Percentiles rank a stretch among this genome's conserved stretches.
Evolutionary conservation across 768 basidiomycete genomes (phyloP).

Genomic region (Boletus subcaerulescens): DNA sequence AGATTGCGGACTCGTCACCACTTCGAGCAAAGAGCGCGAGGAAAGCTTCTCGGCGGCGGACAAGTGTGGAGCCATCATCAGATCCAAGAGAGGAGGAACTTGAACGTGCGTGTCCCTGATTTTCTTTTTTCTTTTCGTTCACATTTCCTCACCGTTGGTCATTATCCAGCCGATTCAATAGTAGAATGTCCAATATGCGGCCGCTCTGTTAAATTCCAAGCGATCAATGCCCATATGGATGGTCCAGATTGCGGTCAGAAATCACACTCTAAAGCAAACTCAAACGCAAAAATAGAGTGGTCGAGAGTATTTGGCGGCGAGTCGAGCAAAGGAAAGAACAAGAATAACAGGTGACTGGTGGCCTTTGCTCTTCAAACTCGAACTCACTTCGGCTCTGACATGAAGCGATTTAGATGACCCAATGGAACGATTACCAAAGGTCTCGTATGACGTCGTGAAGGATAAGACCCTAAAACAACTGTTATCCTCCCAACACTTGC

Average conservation of each 20-base stretch:
- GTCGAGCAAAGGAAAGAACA: constrained; percentile 42
- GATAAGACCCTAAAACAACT: constrained; percentile 58
- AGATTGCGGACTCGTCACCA: constrained; percentile 22
- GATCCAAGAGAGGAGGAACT: constrained; percentile 33
- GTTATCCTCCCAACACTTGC: constrained; percentile 48
- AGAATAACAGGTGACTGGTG: constrained; percentile 27
- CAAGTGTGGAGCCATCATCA: constrained; percentile 26
- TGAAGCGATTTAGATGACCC: constrained; percentile 33
- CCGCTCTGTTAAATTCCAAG: constrained; percentile 40
- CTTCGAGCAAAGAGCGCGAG: constrained; percentile 19
- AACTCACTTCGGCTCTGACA: constrained; percentile 18
- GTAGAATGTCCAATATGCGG: constrained; percentile 66
- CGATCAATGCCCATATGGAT: constrained; percentile 68
- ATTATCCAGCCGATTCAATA: constrained; percentile 30
- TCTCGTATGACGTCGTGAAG: constrained; percentile 61
- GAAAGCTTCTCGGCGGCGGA: constrained; percentile 12
- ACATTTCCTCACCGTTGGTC: neutral
- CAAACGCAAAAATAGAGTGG: constrained; percentile 39
- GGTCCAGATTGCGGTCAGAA: constrained; percentile 42
- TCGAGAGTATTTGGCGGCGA: constrained; percentile 36
- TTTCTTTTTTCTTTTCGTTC: neutral
- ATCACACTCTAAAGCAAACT: constrained; percentile 11
- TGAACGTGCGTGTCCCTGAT: constrained; percentile 13
- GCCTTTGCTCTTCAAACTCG: neutral
- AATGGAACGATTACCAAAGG: constrained; percentile 53